These are phyloP conservation scores for Jasminum sambac DNA, from an alignment of 257 asterid genomes.

Conservation along the genomic window DNA sequence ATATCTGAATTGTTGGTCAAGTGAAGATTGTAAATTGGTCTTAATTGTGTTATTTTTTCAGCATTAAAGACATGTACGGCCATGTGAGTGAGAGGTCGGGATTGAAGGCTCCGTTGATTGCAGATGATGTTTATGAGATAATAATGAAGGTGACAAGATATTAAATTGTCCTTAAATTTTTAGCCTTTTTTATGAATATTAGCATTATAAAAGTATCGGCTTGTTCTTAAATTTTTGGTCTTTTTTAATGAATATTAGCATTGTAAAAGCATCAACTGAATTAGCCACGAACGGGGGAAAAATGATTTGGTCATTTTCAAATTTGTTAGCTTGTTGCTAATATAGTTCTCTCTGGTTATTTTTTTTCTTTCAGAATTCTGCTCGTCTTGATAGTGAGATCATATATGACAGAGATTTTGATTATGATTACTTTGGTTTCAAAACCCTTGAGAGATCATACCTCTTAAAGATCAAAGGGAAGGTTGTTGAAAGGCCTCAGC, in stretches of 20 bases:
- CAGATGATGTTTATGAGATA: conserved; percentile 82
- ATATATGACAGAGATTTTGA: conserved; percentile 58
- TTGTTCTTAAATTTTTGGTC: too few relatives aligned
- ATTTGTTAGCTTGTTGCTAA: neutral
- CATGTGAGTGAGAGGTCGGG: conserved; percentile 90
- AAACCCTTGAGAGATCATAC: conserved; percentile 57
- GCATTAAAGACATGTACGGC: conserved; percentile 79
- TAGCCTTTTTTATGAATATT: too few relatives aligned
- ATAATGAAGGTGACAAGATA: conserved; percentile 67
- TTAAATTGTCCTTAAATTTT: too few relatives aligned
- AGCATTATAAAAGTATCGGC: too few relatives aligned
- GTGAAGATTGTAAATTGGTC: neutral
- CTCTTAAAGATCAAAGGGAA: conserved; percentile 74
- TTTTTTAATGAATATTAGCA: too few relatives aligned
- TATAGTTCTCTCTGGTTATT: neutral
- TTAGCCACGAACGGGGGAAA: neutral
- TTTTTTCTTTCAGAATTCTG: conserved; percentile 58
- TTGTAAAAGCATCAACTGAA: neutral
- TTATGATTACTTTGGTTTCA: conserved; percentile 58
- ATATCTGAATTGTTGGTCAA: neutral
- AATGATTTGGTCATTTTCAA: too few relatives aligned
- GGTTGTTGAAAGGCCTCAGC: conserved; percentile 97
- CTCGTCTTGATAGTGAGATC: conserved; percentile 84
- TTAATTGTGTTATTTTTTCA: conserved; percentile 25
- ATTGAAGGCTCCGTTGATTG: conserved; percentile 71